phyloP scores from a whole-genome alignment of 2,329 filamentous ascomycete species.

The Talaromyces sp. region DNA sequence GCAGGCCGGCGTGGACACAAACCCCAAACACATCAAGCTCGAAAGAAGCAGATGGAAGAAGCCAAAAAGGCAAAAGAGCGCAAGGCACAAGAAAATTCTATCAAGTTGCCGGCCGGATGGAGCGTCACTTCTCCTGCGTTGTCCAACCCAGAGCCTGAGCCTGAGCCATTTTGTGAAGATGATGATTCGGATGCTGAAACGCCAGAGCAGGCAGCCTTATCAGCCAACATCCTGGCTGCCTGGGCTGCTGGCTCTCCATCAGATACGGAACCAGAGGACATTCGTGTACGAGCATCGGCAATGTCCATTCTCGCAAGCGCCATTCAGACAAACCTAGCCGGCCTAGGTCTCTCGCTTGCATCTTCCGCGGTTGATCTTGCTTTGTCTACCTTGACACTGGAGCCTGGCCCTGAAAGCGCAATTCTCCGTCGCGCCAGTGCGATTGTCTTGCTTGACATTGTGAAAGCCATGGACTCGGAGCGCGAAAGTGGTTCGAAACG shows the following conservation, averaged over 20 bases:
- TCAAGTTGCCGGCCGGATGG: constrained; percentile 26
- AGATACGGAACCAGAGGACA: constrained; percentile 39
- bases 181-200: constrained; percentile 31
- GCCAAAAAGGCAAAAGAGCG: constrained; percentile 23
- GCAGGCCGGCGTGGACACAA: constrained; percentile 36
- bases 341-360: constrained; percentile 30
- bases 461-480: constrained; percentile 35
- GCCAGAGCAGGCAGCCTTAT: constrained; percentile 28
- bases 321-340: constrained; percentile 36
- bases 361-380: constrained; percentile 37
- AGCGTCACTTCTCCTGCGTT: constrained; percentile 19
- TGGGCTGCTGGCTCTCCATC: constrained; percentile 35
- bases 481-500: constrained; percentile 26
- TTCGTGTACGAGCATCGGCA: constrained; percentile 39
- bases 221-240: constrained; percentile 34
- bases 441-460: constrained; percentile 35
- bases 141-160: background rate
- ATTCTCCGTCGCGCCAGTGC: constrained; percentile 40
- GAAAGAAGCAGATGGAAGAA: constrained; percentile 23
- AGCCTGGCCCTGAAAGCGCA: constrained; percentile 31
- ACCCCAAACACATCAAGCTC: constrained; percentile 28
- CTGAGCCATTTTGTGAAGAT: constrained; percentile 8
- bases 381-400: constrained; percentile 34
- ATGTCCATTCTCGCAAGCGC: constrained; percentile 40
- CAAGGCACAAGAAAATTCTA: constrained; percentile 20